Percentiles rank a stretch among this genome's conserved stretches.
These are phyloP conservation scores for Penicillium coprophilum DNA, from an alignment of 495 filamentous ascomycete genomes.

Conservation along the genomic window DNA sequence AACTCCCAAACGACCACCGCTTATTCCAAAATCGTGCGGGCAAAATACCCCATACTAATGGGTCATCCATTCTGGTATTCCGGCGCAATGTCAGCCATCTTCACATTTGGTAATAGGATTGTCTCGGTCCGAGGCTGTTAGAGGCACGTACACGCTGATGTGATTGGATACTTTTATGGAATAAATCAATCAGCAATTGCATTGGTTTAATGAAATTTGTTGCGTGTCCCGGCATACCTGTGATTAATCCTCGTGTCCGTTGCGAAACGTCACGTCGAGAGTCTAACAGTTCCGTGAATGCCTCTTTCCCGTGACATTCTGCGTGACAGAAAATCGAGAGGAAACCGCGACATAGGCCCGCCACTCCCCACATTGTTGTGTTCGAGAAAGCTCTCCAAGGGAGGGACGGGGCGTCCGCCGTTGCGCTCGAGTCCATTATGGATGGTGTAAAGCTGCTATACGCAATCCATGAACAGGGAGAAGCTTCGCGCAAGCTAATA, in stretches of 20 bases:
- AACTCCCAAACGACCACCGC: slow-evolving; percentile 83
- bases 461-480: slow-evolving; percentile 29
- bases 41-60: slow-evolving; percentile 85
- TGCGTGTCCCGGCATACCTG: slow-evolving; percentile 55
- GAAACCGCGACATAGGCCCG: slow-evolving; percentile 48
- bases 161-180: slow-evolving; percentile 79
- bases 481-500: slow-evolving; percentile 1
- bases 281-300: slow-evolving; percentile 76
- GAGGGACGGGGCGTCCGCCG: slow-evolving; percentile 42
- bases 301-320: slow-evolving; percentile 68
- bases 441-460: slow-evolving; percentile 29
- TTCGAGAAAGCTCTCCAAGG: slow-evolving; percentile 46
- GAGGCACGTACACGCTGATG: slow-evolving; percentile 83
- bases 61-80: slow-evolving; percentile 78
- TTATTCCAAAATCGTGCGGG: slow-evolving; percentile 72
- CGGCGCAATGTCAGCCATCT: slow-evolving; percentile 33
- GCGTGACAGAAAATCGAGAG: slow-evolving; percentile 42
- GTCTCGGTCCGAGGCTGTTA: slow-evolving; percentile 16
- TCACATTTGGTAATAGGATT: slow-evolving; percentile 8
- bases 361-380: slow-evolving; percentile 46
- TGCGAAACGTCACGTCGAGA: slow-evolving; percentile 64
- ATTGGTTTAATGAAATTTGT: not conserved
- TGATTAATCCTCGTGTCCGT: slow-evolving; percentile 77
- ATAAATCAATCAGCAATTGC: slow-evolving; percentile 16
- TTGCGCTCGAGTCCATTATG: slow-evolving; percentile 43